Conservation (phyloP, 176 grass and related monocot genomes). For the Triticum urartu region DNA sequence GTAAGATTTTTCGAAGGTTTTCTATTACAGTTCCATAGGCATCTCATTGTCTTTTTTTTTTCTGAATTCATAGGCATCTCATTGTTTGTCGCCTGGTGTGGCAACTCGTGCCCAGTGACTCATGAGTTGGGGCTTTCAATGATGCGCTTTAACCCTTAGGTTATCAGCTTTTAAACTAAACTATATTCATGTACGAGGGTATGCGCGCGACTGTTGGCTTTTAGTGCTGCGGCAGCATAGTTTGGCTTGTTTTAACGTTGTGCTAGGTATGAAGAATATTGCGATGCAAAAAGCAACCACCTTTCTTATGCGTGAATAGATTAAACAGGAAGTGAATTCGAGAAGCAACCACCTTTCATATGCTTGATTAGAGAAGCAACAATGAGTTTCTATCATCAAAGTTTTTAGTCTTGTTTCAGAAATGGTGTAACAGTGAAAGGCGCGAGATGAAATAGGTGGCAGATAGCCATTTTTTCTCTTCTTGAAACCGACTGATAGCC, state of each 20-base stretch:
- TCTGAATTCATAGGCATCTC: background rate
- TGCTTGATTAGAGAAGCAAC: too few relatives aligned
- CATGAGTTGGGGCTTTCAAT: background rate
- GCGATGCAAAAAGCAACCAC: too few relatives aligned
- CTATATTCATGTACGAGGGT: background rate
- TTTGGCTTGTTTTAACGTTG: background rate
- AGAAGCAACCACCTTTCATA: too few relatives aligned
- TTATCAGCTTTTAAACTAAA: background rate
- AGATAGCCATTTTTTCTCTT: too few relatives aligned
- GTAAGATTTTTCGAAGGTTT: background rate
- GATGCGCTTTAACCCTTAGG: background rate
- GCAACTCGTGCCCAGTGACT: background rate
- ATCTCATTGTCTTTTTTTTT: background rate
- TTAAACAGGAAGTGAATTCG: too few relatives aligned
- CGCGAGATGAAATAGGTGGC: too few relatives aligned
- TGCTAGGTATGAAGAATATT: background rate
- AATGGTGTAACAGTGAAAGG: too few relatives aligned
- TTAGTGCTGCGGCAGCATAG: background rate
- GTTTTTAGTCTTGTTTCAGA: too few relatives aligned
- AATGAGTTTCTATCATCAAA: too few relatives aligned
- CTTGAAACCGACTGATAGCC: too few relatives aligned
- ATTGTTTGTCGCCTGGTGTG: background rate
- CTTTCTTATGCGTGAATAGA: too few relatives aligned
- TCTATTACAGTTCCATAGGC: background rate
- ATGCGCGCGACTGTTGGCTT: background rate